Evolutionary conservation across 2,329 filamentous ascomycete genomes (phyloP).

Genomic region (Exophiala mesophila): DNA sequence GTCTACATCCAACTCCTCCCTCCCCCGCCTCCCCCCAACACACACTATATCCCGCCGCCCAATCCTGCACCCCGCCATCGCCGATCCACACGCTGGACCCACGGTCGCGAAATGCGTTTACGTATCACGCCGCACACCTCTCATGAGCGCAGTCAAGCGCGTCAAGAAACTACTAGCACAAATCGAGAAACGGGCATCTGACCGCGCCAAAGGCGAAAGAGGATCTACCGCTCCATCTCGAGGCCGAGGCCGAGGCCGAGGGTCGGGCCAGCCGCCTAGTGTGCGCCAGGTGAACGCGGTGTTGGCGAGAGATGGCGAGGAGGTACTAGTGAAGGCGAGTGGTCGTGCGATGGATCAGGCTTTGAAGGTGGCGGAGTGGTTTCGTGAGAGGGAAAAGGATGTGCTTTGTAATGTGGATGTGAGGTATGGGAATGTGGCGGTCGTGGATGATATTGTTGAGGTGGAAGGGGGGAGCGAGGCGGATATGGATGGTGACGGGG

Average conservation of each 20-base stretch:
- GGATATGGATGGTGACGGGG: constrained; percentile 21
- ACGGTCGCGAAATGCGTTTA: constrained; percentile 52
- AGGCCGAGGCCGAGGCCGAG: constrained; percentile 6
- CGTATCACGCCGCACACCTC: constrained; percentile 50
- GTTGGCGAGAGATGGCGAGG: constrained; percentile 37
- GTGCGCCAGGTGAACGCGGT: constrained; percentile 33
- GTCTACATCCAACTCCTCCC: neutral
- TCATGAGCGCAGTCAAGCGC: constrained; percentile 57
- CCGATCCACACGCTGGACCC: constrained; percentile 49
- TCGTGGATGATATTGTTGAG: constrained; percentile 56
- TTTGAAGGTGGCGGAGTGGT: constrained; percentile 52
- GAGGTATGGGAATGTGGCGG: constrained; percentile 52
- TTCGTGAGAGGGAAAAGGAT: constrained; percentile 44
- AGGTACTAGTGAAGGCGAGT: constrained; percentile 55
- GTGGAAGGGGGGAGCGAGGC: constrained; percentile 30
- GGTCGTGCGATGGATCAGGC: constrained; percentile 56
- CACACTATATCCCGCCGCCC: constrained; percentile 52
- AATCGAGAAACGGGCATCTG: constrained; percentile 47
- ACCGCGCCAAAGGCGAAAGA: constrained; percentile 27
- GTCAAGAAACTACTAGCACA: constrained; percentile 52
- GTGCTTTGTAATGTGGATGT: constrained; percentile 48
- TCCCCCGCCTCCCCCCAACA: constrained; percentile 27
- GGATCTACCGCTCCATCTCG: constrained; percentile 22
- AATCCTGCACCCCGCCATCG: constrained; percentile 52
- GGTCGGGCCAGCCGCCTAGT: constrained; percentile 27